Base-by-base conservation (phyloP, 1,139 yeast genomes). In the Suhomyces wounanorum region DNA sequence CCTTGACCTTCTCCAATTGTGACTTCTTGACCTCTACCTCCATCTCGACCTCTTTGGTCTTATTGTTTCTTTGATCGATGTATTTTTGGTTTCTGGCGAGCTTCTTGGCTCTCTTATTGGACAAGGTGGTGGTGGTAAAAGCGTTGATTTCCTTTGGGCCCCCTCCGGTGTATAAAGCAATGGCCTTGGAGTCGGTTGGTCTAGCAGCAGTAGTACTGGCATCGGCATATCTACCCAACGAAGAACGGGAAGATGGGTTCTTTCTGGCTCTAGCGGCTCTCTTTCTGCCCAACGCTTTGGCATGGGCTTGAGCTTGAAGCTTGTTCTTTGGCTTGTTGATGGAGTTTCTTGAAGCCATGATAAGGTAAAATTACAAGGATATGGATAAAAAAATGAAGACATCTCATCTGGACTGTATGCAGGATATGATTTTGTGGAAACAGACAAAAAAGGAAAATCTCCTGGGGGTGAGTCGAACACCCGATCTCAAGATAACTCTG, bases 381-480 rank as follows among this genome's bases (percentile, higher is more conserved):
- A 40, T 17, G 21, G 36, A 23, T 30, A 50, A 51, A 49, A 51
- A 51, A 51, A 51, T 43, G 35, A 31, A 21, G 18, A 30, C 50
- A 51, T 49, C 52, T 51, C 52, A 48, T 51, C 52, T 36, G 35
- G 38, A 9, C 25, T 40, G 35, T 38, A 38, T 47, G 50, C 53
- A 47, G 50, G 50, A 37, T 2, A 10, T 11, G 33, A 35, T 16
- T 9, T 25, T 1, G 6, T 7, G 42, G 31, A 31, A 53, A 52
- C 65, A 81, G 72, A 69, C 8, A 13, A 30, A 30, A 30, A 30
- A 11, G 11, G 33, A 66, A 60, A 67, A 59, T 84, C 88, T 83
- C 88, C 84, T 79, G 86, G 84, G 87, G 85, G 88, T 79, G 88
- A 83, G 82, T 84, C 87, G 89, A 84, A 84, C 89, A 79, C 88